phyloP scores from a whole-genome alignment of 495 filamentous ascomycete genomes.

The Aspergillus coremiiformis region DNA sequence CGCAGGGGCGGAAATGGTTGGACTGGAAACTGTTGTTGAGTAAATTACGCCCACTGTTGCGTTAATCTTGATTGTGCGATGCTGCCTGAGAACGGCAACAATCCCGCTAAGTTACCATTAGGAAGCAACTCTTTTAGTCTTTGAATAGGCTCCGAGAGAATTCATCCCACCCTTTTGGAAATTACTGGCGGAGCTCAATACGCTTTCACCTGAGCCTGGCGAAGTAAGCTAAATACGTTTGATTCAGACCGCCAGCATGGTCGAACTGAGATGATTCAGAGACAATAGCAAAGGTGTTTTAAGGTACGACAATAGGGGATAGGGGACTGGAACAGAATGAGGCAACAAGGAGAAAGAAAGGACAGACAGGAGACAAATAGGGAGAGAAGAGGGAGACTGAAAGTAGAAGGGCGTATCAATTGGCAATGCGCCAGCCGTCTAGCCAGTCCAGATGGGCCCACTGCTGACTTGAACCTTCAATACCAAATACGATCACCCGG shows the following conservation, averaged over 20 bases:
- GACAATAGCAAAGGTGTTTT: background rate
- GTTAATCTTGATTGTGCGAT: background rate
- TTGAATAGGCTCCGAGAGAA: background rate
- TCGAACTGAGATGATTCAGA: background rate
- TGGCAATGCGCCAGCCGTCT: slow-evolving; percentile 46
- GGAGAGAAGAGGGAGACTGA: background rate
- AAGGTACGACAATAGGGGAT: background rate
- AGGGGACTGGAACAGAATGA: background rate
- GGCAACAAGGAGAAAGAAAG: background rate
- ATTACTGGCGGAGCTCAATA: too few species aligned
- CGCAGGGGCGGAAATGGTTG: slow-evolving; percentile 38
- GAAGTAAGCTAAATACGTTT: background rate
- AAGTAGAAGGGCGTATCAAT: slow-evolving; percentile 19
- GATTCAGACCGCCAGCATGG: background rate
- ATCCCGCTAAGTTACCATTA: background rate
- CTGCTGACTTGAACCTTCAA: slow-evolving; percentile 75
- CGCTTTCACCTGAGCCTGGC: too few species aligned
- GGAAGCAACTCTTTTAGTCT: background rate
- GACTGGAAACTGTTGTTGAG: slow-evolving; percentile 44
- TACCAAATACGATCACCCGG: slow-evolving; percentile 93
- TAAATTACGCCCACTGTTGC: background rate
- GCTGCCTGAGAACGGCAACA: background rate
- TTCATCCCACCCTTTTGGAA: too few species aligned
- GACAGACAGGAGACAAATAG: background rate
- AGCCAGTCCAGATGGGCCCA: slow-evolving; percentile 95